Evolutionary conservation across 495 filamentous ascomycete species (phyloP).

Genomic region (Terfezia claveryi): DNA sequence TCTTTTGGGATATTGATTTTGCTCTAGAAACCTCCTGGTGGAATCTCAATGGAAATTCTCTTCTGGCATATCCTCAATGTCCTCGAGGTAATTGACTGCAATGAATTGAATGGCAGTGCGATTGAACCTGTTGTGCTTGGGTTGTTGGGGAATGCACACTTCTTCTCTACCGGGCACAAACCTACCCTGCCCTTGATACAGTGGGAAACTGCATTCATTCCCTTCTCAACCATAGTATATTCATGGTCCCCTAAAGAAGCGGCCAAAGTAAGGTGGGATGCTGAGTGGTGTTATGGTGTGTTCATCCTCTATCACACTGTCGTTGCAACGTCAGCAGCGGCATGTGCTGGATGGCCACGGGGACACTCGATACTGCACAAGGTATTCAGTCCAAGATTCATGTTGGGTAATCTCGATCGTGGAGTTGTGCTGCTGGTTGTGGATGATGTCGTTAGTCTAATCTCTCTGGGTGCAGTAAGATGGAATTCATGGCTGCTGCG

Average conservation of each 20-base stretch:
- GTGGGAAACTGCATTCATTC: conserved; percentile 93
- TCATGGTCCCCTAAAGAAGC: conserved; percentile 67
- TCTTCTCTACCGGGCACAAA: conserved; percentile 96
- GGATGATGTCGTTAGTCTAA: conserved; percentile 46
- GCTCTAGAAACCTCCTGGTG: conserved; percentile 87
- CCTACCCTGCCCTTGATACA: conserved; percentile 72
- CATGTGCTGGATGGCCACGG: conserved; percentile 61
- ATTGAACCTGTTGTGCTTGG: conserved; percentile 72
- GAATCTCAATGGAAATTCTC: conserved; percentile 55
- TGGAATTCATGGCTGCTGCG: conserved; percentile 50
- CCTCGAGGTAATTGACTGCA: conserved; percentile 69
- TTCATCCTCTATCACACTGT: conserved; percentile 63
- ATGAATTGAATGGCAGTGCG: conserved; percentile 40
- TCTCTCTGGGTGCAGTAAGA: conserved; percentile 48
- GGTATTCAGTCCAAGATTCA: conserved; percentile 79
- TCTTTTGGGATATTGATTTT: conserved; percentile 72
- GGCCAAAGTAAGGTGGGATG: conserved; percentile 33
- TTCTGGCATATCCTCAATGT: conserved; percentile 70
- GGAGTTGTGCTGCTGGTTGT: conserved; percentile 48
- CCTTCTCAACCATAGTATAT: conserved; percentile 59
- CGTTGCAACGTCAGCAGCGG: conserved; percentile 59
- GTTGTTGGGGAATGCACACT: conserved; percentile 72
- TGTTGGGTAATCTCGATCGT: too few species aligned
- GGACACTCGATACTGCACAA: conserved; percentile 84
- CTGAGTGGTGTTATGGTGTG: conserved; percentile 49